Evolutionary conservation across 202 grass and related monocot genomes (phyloP), one percentile per base, ranked within the genome.

Genomic region (Saccharum hybrid): DNA sequence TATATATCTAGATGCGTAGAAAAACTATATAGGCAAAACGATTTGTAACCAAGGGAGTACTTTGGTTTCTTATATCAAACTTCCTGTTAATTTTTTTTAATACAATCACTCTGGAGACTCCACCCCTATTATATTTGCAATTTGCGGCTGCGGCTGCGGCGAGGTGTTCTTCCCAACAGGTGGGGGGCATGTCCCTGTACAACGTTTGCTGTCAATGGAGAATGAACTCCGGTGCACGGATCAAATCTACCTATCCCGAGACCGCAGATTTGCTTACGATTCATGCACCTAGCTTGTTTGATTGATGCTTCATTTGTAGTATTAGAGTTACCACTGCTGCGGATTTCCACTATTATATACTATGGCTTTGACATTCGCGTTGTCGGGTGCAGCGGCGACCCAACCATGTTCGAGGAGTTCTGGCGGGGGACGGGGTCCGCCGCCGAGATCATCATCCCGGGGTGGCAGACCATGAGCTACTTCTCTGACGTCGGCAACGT

Each of bases 351-450:
- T 57, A 9, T 9, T 9, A 0, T 21, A 57, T n/a, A 15, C 23
- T n/a, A 75, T 48, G 60, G 14, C 0, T 71, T 84, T 85, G 77
- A 88, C 85, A 88, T 88, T 85, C 49, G 48, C 3, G 6, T 7
- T 86, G 86, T 66, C 26, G 56, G 73, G 14, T 86, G 77, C 87
- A 96, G 96, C 48, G 96, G 96, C 7, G 93, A 98, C 66, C 96
- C 96, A 23, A 96, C 96, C 65, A 92, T 95, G 93, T 98, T 90
- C 26, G 96, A 92, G 80, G 90, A 89, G 12, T 98, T 96, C 78
- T 98, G 93, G 96, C 77, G 78, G 16, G 65, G 77, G 80, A 85
- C 90, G 23, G 87, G 92, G 0, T 54, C 78, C 62, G 86, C 72
- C 8, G 96, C 87, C 1, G 83, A 88, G 46, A 67, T 96, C 10